Evolutionary conservation across 1,284 basidiomycete species (phyloP).

Genomic region (Rhodotorula sp.): DNA sequence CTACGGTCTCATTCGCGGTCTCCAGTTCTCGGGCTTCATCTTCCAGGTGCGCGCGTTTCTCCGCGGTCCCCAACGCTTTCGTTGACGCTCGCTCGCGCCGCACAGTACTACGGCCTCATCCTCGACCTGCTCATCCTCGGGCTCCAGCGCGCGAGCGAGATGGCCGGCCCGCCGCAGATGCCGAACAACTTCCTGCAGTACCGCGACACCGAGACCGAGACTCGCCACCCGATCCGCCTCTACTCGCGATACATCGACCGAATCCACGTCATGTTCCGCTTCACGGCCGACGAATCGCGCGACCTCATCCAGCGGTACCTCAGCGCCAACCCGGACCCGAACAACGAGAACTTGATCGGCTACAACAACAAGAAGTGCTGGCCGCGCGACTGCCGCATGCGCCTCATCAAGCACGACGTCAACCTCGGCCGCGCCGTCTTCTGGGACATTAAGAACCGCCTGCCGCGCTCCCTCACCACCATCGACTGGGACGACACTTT

Average conservation of each 20-base stretch:
- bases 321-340: conserved; percentile 94
- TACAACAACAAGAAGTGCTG: conserved; percentile 99
- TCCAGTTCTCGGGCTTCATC: conserved; percentile 94
- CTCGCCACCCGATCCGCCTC: conserved; percentile 86
- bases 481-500: conserved; percentile 99
- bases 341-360: conserved; percentile 71
- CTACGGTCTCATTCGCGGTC: conserved; percentile 86
- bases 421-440: conserved; percentile 97
- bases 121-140: conserved; percentile 85
- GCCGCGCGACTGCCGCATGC: conserved; percentile 98
- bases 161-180: conserved; percentile 91
- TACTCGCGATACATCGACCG: conserved; percentile 91
- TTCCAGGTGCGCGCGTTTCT: conserved; percentile 75
- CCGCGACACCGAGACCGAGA: conserved; percentile 87
- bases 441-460: conserved; percentile 98
- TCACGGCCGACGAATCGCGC: conserved; percentile 95
- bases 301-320: conserved; percentile 93
- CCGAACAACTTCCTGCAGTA: conserved; percentile 97
- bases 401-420: conserved; percentile 98
- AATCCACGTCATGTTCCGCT: conserved; percentile 93
- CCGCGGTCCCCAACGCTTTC: background rate
- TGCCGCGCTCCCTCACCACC: conserved; percentile 92
- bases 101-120: conserved; percentile 45
- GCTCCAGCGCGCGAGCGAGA: conserved; percentile 88
- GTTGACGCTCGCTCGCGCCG: background rate